Conservation (phyloP, 2,329 filamentous ascomycete genomes). For the Cercospora zeae-maydis region DNA sequence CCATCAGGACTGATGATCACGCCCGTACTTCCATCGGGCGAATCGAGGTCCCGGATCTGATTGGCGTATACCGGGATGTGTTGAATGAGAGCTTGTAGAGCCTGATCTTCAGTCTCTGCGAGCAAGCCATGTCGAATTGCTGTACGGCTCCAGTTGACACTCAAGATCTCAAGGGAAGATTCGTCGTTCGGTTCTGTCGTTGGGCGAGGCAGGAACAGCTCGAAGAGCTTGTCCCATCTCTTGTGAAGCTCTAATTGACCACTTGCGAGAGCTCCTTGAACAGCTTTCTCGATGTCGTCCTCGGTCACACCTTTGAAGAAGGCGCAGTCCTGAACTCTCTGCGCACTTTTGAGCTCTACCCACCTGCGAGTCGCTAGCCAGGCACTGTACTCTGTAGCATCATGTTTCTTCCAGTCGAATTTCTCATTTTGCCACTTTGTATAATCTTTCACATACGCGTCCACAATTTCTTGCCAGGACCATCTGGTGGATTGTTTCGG, state of each 20-base stretch:
- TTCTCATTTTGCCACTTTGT: conserved; percentile 33
- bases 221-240: conserved; percentile 38
- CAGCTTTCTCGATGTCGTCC: conserved; percentile 30
- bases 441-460: conserved; percentile 44
- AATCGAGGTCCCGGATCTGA: conserved; percentile 34
- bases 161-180: conserved; percentile 38
- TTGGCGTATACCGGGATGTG: conserved; percentile 34
- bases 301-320: conserved; percentile 41
- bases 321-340: conserved; percentile 38
- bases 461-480: conserved; percentile 38
- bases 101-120: conserved; percentile 6
- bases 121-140: conserved; percentile 38
- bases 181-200: neutral
- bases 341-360: conserved; percentile 43
- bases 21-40: conserved; percentile 30
- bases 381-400: conserved; percentile 36
- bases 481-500: conserved; percentile 27
- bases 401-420: conserved; percentile 28
- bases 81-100: conserved; percentile 8
- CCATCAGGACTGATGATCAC: conserved; percentile 24
- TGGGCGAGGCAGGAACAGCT: conserved; percentile 18
- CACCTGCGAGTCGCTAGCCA: conserved; percentile 38
- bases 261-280: conserved; percentile 32
- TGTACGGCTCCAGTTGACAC: conserved; percentile 48
- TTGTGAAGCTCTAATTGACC: conserved; percentile 37